Conservation (phyloP, 805 yeast species). For the Candida schatavii region DNA sequence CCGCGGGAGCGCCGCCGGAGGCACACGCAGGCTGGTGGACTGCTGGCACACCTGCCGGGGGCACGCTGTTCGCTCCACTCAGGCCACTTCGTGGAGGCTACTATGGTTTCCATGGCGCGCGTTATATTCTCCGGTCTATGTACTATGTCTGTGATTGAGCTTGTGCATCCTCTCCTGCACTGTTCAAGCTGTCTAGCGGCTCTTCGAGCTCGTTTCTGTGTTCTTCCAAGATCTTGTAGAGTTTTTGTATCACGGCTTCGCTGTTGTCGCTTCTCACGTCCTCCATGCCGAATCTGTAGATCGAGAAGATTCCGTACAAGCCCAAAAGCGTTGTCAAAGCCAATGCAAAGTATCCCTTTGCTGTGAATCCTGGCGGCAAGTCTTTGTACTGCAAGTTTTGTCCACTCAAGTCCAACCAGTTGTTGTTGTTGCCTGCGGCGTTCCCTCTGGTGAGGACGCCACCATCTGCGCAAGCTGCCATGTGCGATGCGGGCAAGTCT, state of each 20-base stretch:
- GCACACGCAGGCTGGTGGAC: no score
- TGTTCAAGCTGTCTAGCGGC: background rate
- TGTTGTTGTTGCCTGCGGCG: slow-evolving; percentile 56
- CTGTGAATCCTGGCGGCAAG: slow-evolving; percentile 69
- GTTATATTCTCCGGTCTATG: no score
- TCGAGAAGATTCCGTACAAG: slow-evolving; percentile 56
- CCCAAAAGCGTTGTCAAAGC: slow-evolving; percentile 53
- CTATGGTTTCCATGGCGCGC: no score
- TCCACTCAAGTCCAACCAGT: slow-evolving; percentile 58
- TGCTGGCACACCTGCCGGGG: no score
- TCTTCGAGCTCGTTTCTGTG: slow-evolving; percentile 7
- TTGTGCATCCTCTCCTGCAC: no score
- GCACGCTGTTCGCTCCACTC: no score
- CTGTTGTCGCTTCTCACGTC: slow-evolving; percentile 54
- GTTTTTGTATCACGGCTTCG: slow-evolving; percentile 35
- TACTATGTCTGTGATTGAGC: no score
- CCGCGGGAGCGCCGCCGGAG: no score
- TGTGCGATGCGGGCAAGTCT: slow-evolving; percentile 45
- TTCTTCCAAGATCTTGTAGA: slow-evolving; percentile 28
- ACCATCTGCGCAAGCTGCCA: slow-evolving; percentile 46
- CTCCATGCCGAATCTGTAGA: slow-evolving; percentile 62
- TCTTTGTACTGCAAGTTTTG: slow-evolving; percentile 60
- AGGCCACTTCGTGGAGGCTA: no score
- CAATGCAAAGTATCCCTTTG: slow-evolving; percentile 67
- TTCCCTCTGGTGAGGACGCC: slow-evolving; percentile 54